Evolutionary conservation across 1,284 basidiomycete genomes (phyloP).

Genomic region (Ceraceosorus bombacis): DNA sequence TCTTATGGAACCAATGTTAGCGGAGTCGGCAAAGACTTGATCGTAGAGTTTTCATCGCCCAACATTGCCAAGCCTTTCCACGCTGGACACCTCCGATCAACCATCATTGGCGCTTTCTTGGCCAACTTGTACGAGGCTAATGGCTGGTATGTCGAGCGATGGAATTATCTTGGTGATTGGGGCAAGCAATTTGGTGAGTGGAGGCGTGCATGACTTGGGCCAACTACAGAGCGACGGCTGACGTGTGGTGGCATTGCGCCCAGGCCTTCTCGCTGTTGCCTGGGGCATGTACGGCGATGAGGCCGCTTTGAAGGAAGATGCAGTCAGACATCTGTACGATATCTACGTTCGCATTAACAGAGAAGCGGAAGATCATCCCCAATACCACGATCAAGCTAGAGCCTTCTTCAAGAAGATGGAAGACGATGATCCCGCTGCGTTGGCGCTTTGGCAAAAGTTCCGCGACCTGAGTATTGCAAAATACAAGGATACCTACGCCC

Average conservation of each 20-base stretch:
- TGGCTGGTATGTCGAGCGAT: constrained; percentile 80
- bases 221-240: no score
- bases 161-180: constrained; percentile 71
- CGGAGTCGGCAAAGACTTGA: constrained; percentile 38
- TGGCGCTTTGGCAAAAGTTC: constrained; percentile 87
- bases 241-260: constrained; percentile 30
- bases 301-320: constrained; percentile 72
- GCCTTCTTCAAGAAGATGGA: constrained; percentile 95
- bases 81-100: constrained; percentile 90
- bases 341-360: constrained; percentile 91
- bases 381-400: constrained; percentile 74
- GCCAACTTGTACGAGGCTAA: constrained; percentile 83
- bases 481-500: constrained; percentile 81
- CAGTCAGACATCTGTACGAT: constrained; percentile 90
- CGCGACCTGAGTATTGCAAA: constrained; percentile 83
- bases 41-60: constrained; percentile 81
- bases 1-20: constrained; percentile 42
- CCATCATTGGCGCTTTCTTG: constrained; percentile 93
- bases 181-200: constrained; percentile 52
- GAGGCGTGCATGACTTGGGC: no score
- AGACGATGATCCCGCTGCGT: constrained; percentile 67
- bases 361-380: constrained; percentile 60
- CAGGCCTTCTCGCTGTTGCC: constrained; percentile 81
- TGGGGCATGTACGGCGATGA: constrained; percentile 86
- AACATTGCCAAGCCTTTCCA: constrained; percentile 99